These are phyloP conservation scores for Lactifluus piperatus DNA, from an alignment of 768 basidiomycete species.

Conservation along the genomic window DNA sequence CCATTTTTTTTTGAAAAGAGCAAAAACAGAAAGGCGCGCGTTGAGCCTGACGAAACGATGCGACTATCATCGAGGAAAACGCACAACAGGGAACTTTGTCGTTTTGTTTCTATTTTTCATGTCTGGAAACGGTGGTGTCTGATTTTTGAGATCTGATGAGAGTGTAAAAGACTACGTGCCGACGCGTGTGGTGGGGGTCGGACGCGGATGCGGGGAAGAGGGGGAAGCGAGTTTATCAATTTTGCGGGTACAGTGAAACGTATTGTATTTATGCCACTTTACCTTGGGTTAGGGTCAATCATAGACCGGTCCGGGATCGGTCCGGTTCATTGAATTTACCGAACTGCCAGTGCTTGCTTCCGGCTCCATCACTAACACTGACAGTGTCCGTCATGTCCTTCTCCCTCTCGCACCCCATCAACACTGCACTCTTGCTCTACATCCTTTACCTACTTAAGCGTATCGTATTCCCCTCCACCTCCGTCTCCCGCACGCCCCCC, in stretches of 20 bases:
- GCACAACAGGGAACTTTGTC: constrained; percentile 85
- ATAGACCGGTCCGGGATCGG: too few relatives aligned
- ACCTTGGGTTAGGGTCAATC: background rate
- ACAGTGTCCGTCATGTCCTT: constrained; percentile 37
- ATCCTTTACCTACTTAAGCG: constrained; percentile 69
- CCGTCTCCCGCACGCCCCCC: constrained; percentile 42
- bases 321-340: too few relatives aligned
- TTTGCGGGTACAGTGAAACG: too few relatives aligned
- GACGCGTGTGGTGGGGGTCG: background rate
- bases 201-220: background rate
- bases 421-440: constrained; percentile 69
- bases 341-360: too few relatives aligned
- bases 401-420: constrained; percentile 58
- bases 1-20: background rate
- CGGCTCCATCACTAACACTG: too few relatives aligned
- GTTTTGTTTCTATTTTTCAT: constrained; percentile 92
- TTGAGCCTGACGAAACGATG: background rate
- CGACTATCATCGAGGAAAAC: constrained; percentile 24
- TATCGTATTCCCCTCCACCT: constrained; percentile 62
- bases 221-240: background rate
- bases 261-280: background rate
- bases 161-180: background rate
- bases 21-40: background rate
- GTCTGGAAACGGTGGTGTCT: background rate
- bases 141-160: background rate